Evolutionary conservation across 306 rosid genomes (phyloP), one percentile per base, ranked within the genome.

Genomic region (Fagus crenata): DNA sequence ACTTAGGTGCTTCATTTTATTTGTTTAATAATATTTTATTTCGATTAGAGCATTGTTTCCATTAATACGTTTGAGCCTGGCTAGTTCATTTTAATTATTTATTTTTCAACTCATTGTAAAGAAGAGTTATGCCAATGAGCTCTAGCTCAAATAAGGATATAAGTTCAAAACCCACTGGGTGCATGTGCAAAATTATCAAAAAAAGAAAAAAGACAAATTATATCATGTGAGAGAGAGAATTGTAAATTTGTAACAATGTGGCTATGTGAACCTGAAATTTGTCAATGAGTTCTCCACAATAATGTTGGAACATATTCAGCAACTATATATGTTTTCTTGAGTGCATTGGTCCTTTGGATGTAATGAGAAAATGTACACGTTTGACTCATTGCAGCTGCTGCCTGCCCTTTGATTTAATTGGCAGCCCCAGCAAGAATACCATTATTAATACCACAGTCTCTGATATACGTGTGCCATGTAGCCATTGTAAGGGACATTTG

Each of bases 391-490:
- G 42, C 41, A 39, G 15, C 15, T 60, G 67, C 67, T 46, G 51
- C 51, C 51, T 9, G 4, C 69, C 36, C 36, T 17, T 32, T 63
- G 69, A 9, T 35, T 9, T n/a, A 22, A 13, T 63, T 14, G 37
- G 43, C 15, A 35, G 22, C 11, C 37, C 64, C 69, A 35, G 18
- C 42, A 14, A 2, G 11, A 63, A 33, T 63, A 35, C 6, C 69
- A 63, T 63, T 63, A 11, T 63, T 35, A 63, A n/a, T 63, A 63
- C 41, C 32, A 2, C 67, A 61, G 41, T 36, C 13, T 61, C 67
- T 61, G 39, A 61, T 77, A 46, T 68, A 81, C n/a, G 61, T 14
- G 67, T 53, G 49, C 9, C 61, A 36, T 53, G 17, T 67, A 67
- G 53, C 33, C 72, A 39, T 15, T 15, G n/a, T 8, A 67, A 69